Evolutionary conservation across 2,329 filamentous ascomycete species (phyloP).

Genomic region (Elsinoe arachidis): DNA sequence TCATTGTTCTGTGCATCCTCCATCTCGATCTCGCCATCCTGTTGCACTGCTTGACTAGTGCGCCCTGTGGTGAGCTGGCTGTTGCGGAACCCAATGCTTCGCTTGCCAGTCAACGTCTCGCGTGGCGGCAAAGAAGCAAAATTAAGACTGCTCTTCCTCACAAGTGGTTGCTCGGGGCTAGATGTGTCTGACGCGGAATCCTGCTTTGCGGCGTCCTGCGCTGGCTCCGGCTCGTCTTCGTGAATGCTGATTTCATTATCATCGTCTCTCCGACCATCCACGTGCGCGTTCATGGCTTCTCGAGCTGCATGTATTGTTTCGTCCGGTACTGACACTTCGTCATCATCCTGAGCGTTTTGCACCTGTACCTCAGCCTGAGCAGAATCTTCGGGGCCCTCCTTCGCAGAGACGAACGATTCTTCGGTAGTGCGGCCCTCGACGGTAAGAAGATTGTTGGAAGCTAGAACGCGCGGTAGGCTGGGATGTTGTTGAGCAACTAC

Average conservation of each 20-base stretch:
- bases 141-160: constrained; percentile 89
- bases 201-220: constrained; percentile 32
- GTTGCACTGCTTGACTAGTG: constrained; percentile 43
- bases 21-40: constrained; percentile 21
- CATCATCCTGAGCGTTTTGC: constrained; percentile 23
- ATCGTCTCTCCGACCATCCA: constrained; percentile 13
- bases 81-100: constrained; percentile 66
- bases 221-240: constrained; percentile 32
- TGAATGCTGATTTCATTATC: constrained; percentile 25
- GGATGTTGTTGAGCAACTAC: neutral
- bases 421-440: constrained; percentile 5
- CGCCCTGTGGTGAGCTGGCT: constrained; percentile 61
- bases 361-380: constrained; percentile 5
- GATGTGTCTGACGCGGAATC: constrained; percentile 60
- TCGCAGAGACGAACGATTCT: constrained; percentile 42
- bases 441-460: constrained; percentile 8
- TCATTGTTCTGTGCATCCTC: constrained; percentile 31
- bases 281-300: constrained; percentile 14
- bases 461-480: constrained; percentile 5
- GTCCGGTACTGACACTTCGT: constrained; percentile 24
- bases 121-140: constrained; percentile 88
- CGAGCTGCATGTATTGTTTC: constrained; percentile 16
- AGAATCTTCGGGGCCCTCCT: constrained; percentile 31
- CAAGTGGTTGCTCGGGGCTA: constrained; percentile 64
- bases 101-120: constrained; percentile 76